A percentile compares a stretch with the other conserved stretches of the same genome.
phyloP scores from a whole-genome alignment of 2,329 filamentous ascomycete species.

The Scleromitrula shiraiana region DNA sequence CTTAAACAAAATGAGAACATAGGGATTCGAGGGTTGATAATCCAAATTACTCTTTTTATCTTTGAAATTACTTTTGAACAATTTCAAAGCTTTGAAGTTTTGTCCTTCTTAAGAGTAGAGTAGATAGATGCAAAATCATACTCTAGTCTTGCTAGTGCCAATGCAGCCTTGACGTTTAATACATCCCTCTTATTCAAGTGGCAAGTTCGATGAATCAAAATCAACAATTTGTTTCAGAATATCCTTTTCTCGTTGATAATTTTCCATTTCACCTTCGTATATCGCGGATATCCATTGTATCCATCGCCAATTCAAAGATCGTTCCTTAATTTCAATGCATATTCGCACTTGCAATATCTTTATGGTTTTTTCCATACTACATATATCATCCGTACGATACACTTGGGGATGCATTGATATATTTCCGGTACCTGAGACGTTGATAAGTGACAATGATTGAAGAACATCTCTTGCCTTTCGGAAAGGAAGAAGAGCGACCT shows the following conservation, averaged over 20 bases:
- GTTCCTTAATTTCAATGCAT: neutral
- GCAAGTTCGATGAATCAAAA: neutral
- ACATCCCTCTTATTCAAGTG: neutral
- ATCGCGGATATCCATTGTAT: neutral
- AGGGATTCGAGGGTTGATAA: too few species aligned
- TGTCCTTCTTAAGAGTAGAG: too few species aligned
- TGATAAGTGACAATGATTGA: constrained; percentile 12
- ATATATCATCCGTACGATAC: constrained; percentile 14
- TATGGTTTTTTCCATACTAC: neutral
- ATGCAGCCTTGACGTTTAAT: too few species aligned
- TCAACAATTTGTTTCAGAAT: neutral
- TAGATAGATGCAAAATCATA: too few species aligned
- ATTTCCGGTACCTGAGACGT: constrained; percentile 1
- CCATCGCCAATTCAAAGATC: neutral
- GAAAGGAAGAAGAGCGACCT: neutral
- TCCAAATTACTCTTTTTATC: too few species aligned
- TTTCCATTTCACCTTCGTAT: fast-evolving
- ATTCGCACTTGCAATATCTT: neutral
- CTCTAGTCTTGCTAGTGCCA: neutral
- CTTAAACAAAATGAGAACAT: too few species aligned
- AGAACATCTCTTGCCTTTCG: constrained; percentile 5
- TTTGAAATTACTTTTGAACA: too few species aligned
- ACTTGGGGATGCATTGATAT: constrained; percentile 16
- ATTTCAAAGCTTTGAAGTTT: too few species aligned
- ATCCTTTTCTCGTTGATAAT: neutral